Conservation (phyloP, 139 green algal genomes). For the Auxenochlorella pyrenoidosa region DNA sequence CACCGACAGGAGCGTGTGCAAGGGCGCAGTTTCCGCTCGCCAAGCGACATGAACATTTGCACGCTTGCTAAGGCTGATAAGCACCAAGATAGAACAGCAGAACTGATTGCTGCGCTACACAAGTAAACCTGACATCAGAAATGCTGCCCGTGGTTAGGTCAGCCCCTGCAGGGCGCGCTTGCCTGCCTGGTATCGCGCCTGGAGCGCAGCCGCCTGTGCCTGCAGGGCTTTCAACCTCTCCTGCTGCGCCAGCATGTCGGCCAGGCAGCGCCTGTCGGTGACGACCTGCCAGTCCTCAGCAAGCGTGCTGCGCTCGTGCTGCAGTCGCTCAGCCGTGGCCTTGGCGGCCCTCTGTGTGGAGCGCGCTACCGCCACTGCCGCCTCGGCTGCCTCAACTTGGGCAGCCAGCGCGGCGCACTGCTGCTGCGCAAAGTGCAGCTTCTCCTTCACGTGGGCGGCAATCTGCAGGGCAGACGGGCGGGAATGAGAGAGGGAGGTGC, state of each 20-base stretch:
- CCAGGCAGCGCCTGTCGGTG: conserved; percentile 14
- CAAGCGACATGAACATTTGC: too few species aligned
- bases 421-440: neutral
- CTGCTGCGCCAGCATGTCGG: conserved; percentile 17
- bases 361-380: neutral
- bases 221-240: neutral
- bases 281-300: conserved; percentile 6
- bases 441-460: conserved; percentile 15
- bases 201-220: conserved; percentile 12
- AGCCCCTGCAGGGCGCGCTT: neutral
- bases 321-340: neutral
- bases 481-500: neutral
- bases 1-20: too few species aligned
- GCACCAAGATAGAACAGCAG: too few species aligned
- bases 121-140: too few species aligned
- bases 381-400: neutral
- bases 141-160: neutral
- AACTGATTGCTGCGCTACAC: too few species aligned
- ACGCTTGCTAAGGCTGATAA: too few species aligned
- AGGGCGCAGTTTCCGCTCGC: too few species aligned
- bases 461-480: neutral
- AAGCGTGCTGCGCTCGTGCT: neutral
- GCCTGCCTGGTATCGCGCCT: neutral
- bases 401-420: neutral
- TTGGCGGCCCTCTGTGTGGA: neutral